Evolutionary conservation across 1,284 basidiomycete genomes (phyloP).

Genomic region (Microbotryomycetes sp.): DNA sequence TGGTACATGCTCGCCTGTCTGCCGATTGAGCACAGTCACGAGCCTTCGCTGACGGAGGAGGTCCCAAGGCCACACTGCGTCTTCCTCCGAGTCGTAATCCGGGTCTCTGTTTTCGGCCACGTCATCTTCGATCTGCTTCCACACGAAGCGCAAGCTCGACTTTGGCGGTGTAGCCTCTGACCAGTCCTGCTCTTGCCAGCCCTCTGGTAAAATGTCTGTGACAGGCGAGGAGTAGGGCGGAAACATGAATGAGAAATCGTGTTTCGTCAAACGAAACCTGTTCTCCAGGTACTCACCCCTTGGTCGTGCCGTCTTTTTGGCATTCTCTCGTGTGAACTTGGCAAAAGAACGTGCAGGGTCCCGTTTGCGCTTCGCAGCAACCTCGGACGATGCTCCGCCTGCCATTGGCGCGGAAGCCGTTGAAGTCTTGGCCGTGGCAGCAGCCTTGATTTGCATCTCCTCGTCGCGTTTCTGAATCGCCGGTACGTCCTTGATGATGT

Average conservation of each 20-base stretch:
- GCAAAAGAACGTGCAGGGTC: neutral
- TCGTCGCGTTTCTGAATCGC: slow-evolving; percentile 26
- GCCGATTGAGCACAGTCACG: neutral
- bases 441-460: slow-evolving; percentile 8
- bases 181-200: slow-evolving; percentile 22
- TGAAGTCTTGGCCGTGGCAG: neutral
- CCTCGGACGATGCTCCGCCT: neutral
- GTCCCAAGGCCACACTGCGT: slow-evolving; percentile 22
- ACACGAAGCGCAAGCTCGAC: slow-evolving; percentile 10
- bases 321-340: too few species aligned
- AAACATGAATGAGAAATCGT: neutral
- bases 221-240: neutral
- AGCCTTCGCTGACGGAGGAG: slow-evolving; percentile 7
- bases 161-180: neutral
- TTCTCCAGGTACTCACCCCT: too few species aligned
- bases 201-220: slow-evolving; percentile 24
- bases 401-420: too few species aligned
- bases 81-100: slow-evolving; percentile 31
- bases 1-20: neutral
- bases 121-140: slow-evolving; percentile 23
- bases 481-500: slow-evolving; percentile 24
- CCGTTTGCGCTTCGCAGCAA: neutral
- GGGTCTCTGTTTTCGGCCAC: slow-evolving; percentile 21
- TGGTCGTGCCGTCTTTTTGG: neutral
- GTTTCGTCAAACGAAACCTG: neutral